These are phyloP conservation scores for Onygena corvina DNA, from an alignment of 2,329 filamentous ascomycete genomes.

Conservation along the genomic window DNA sequence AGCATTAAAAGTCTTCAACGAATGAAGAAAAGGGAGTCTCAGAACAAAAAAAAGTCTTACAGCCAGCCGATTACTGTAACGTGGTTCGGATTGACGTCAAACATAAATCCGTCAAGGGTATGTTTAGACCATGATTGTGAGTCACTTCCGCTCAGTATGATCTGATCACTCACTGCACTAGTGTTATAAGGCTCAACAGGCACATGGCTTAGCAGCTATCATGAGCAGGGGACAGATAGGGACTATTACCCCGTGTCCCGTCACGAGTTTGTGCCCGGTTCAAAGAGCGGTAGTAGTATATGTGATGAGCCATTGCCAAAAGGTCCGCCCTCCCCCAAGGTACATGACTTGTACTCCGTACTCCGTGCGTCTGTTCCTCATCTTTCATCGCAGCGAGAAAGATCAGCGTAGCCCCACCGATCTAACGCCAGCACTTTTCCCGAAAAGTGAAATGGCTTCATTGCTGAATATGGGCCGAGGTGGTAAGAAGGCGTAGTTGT, in stretches of 20 bases:
- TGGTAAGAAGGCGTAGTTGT: too few species aligned
- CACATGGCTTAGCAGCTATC: neutral
- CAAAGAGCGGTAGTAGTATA: slow-evolving; percentile 4
- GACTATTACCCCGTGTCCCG: neutral
- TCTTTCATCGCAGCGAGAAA: neutral
- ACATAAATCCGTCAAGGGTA: neutral
- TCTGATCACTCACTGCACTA: neutral
- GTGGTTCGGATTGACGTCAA: neutral
- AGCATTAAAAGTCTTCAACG: neutral
- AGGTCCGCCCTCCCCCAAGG: slow-evolving; percentile 1
- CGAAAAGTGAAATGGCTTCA: slow-evolving; percentile 3
- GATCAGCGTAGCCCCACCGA: slow-evolving; percentile 2
- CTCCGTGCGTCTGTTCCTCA: too few species aligned
- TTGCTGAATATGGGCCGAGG: too few species aligned
- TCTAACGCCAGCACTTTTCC: slow-evolving; percentile 1
- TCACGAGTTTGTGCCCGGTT: neutral
- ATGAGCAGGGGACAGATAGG: neutral
- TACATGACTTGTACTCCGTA: slow-evolving; percentile 2
- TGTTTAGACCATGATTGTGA: neutral
- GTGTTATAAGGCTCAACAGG: neutral
- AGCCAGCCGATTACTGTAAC: slow-evolving; percentile 2
- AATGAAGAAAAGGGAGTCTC: neutral
- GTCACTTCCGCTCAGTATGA: neutral
- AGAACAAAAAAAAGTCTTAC: neutral
- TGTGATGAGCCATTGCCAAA: slow-evolving; percentile 5